Percentiles rank a stretch among this genome's conserved stretches.
Conservation (phyloP, 2,329 filamentous ascomycete species). For the Tricladium varicosporioides region DNA sequence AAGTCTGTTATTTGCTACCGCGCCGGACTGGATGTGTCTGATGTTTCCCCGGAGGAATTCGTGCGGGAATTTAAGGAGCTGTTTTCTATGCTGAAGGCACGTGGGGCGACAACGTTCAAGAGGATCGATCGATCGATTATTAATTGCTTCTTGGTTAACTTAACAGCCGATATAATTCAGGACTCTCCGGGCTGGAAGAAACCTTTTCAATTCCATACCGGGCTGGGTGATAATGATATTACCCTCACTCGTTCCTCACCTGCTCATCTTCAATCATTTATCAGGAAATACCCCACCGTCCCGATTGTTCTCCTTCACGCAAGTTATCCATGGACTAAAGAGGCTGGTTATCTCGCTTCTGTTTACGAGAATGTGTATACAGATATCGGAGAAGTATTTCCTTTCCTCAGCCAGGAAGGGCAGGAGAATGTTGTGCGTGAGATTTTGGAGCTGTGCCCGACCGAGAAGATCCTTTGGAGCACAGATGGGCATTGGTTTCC, state of each 20-base stretch:
- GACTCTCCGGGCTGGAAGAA: slow-evolving; percentile 53
- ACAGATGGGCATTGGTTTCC: slow-evolving; percentile 79
- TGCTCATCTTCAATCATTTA: slow-evolving; percentile 70
- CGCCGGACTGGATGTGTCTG: slow-evolving; percentile 62
- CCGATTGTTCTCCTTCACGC: slow-evolving; percentile 78
- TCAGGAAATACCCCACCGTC: slow-evolving; percentile 65
- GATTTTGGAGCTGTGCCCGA: slow-evolving; percentile 72
- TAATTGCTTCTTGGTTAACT: slow-evolving; percentile 68
- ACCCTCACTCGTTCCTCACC: slow-evolving; percentile 68
- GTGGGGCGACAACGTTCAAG: slow-evolving; percentile 38
- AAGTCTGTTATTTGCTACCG: slow-evolving; percentile 83
- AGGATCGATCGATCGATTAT: slow-evolving; percentile 62
- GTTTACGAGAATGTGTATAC: slow-evolving; percentile 79
- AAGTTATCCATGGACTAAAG: slow-evolving; percentile 76
- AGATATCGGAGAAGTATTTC: slow-evolving; percentile 82
- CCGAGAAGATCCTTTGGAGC: slow-evolving; percentile 75
- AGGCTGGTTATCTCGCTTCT: slow-evolving; percentile 74
- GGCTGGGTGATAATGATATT: slow-evolving; percentile 78
- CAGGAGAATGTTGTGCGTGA: slow-evolving; percentile 70
- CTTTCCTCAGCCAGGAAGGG: slow-evolving; percentile 71
- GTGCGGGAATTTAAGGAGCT: slow-evolving; percentile 28
- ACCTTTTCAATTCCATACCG: slow-evolving; percentile 81
- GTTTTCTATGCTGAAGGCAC: slow-evolving; percentile 21
- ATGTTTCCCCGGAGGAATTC: slow-evolving; percentile 36
- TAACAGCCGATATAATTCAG: slow-evolving; percentile 57